phyloP scores from a whole-genome alignment of 2,329 filamentous ascomycete species.

The Fusarium sp. region DNA sequence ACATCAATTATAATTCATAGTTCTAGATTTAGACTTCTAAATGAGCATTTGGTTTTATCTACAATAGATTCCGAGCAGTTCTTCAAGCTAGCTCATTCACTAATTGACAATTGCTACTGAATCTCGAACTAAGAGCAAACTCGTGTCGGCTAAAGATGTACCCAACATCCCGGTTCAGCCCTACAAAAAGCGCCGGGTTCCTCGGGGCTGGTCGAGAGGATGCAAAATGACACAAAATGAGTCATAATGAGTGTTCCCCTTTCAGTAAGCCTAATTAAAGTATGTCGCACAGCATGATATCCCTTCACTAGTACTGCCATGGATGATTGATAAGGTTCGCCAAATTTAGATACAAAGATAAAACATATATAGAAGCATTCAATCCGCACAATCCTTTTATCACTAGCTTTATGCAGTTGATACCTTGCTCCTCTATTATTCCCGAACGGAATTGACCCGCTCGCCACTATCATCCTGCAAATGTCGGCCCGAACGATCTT shows the following conservation, averaged over 20 bases:
- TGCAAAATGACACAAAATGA: slow-evolving; percentile 1
- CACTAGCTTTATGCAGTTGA: neutral
- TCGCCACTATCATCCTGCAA: neutral
- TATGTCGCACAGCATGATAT: neutral
- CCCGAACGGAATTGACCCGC: neutral
- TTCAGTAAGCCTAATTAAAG: neutral
- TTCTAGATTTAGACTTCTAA: rapidly evolving
- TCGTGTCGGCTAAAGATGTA: neutral
- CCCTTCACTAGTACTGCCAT: rapidly evolving
- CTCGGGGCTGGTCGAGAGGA: neutral
- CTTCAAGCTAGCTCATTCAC: neutral
- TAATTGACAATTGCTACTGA: no score
- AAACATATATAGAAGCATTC: neutral
- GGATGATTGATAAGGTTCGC: no score
- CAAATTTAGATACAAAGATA: neutral
- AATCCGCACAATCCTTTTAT: neutral
- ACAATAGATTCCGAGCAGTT: neutral
- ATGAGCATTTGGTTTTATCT: neutral
- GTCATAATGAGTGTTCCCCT: slow-evolving; percentile 5
- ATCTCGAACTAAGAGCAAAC: neutral
- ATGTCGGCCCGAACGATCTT: slow-evolving; percentile 1
- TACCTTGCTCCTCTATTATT: neutral
- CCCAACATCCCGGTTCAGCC: neutral
- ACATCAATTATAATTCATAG: rapidly evolving
- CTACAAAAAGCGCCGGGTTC: neutral